Evolutionary conservation across 2,329 filamentous ascomycete species (phyloP).

Genomic region (Zalaria sp.): DNA sequence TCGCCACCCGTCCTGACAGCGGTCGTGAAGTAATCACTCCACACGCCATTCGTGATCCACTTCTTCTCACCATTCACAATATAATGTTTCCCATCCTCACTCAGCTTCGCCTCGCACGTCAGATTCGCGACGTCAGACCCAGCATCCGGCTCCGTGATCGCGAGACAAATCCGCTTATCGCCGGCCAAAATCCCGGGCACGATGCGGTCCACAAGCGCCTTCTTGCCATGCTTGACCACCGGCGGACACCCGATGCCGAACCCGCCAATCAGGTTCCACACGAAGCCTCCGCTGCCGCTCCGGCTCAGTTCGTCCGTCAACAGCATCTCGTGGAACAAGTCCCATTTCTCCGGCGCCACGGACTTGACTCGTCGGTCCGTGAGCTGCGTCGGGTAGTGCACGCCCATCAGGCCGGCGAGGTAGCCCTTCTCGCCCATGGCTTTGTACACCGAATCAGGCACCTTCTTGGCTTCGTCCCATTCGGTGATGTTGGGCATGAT

Average conservation of each 20-base stretch:
- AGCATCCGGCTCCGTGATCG: constrained; percentile 90
- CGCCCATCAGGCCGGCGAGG: constrained; percentile 77
- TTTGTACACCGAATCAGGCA: constrained; percentile 84
- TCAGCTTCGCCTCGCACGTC: constrained; percentile 88
- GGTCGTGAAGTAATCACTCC: constrained; percentile 94
- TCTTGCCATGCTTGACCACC: constrained; percentile 80
- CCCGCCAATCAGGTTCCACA: constrained; percentile 96
- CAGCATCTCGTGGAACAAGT: constrained; percentile 95
- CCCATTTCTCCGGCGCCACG: constrained; percentile 81
- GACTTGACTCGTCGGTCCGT: constrained; percentile 57
- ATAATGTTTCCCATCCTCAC: constrained; percentile 93
- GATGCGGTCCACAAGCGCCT: constrained; percentile 72
- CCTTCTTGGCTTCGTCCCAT: constrained; percentile 91
- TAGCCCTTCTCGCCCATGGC: constrained; percentile 90
- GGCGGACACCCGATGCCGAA: constrained; percentile 91
- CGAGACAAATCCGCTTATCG: constrained; percentile 93
- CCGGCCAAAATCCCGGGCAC: constrained; percentile 76
- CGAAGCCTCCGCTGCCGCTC: constrained; percentile 75
- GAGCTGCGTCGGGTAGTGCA: constrained; percentile 58
- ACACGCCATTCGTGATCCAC: constrained; percentile 93
- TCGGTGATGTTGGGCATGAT: constrained; percentile 87
- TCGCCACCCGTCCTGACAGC: constrained; percentile 75
- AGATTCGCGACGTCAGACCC: constrained; percentile 92
- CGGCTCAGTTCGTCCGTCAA: constrained; percentile 90
- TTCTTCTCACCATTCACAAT: constrained; percentile 99